phyloP scores from a whole-genome alignment of 2,329 filamentous ascomycete species.

The Setomelanomma holmii region DNA sequence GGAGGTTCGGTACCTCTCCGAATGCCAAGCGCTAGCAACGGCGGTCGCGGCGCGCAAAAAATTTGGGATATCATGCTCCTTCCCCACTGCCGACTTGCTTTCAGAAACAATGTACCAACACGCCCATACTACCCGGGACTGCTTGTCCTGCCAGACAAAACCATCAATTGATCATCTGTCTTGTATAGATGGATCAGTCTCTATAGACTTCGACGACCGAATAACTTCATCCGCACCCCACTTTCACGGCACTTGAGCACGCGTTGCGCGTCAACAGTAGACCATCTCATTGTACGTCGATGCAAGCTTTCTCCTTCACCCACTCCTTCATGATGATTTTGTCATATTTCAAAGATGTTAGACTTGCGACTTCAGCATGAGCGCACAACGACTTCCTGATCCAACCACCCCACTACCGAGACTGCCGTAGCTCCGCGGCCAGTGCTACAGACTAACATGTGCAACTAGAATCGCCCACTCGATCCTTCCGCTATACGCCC shows the following conservation, averaged over 20 bases:
- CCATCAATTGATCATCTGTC: slow-evolving; percentile 4
- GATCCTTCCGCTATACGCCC: background rate
- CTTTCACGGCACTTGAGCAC: slow-evolving; percentile 11
- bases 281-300: slow-evolving; percentile 20
- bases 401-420: slow-evolving; percentile 23
- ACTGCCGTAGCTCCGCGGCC: slow-evolving; percentile 18
- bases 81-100: slow-evolving; percentile 32
- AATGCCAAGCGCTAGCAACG: background rate
- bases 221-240: slow-evolving; percentile 10
- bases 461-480: slow-evolving; percentile 18
- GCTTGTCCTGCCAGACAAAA: slow-evolving; percentile 14
- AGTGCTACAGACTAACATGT: slow-evolving; percentile 30
- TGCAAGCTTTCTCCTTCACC: background rate
- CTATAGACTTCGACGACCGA: slow-evolving; percentile 20
- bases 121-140: slow-evolving; percentile 23
- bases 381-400: slow-evolving; percentile 48
- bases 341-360: slow-evolving; percentile 51
- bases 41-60: slow-evolving; percentile 19
- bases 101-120: slow-evolving; percentile 36
- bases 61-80: slow-evolving; percentile 27
- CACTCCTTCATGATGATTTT: slow-evolving; percentile 40
- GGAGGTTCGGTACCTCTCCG: background rate
- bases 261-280: background rate
- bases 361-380: slow-evolving; percentile 49
- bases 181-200: slow-evolving; percentile 11